These are phyloP conservation scores for Albugo candida DNA, from an alignment of 352 stramenopile genomes.

Conservation along the genomic window DNA sequence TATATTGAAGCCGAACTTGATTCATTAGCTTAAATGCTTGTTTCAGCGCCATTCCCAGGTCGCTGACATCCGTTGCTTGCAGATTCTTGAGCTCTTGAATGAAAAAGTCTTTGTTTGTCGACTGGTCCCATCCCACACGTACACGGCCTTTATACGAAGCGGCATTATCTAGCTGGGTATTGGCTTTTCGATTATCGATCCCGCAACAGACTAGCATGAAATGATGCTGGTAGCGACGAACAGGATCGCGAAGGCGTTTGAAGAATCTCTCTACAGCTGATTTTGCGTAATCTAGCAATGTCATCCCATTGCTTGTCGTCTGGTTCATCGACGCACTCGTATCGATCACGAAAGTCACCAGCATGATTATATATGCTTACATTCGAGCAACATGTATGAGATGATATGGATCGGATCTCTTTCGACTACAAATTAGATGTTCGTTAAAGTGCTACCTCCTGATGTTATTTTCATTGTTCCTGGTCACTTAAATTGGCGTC, in stretches of 20 bases:
- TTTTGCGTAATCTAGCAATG: slow-evolving; percentile 77
- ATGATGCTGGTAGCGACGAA: slow-evolving; percentile 69
- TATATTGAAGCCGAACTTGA: slow-evolving; percentile 73
- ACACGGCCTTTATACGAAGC: slow-evolving; percentile 20
- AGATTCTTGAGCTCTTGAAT: slow-evolving; percentile 70
- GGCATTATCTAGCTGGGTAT: slow-evolving; percentile 3
- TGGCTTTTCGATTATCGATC: slow-evolving; percentile 15
- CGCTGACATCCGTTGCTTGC: slow-evolving; percentile 53
- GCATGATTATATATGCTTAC: slow-evolving; percentile 17
- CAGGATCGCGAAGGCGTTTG: slow-evolving; percentile 68
- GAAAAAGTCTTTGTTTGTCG: slow-evolving; percentile 71
- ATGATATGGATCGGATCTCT: no score
- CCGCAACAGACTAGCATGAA: slow-evolving; percentile 78
- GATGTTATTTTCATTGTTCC: no score
- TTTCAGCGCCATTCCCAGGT: slow-evolving; percentile 44
- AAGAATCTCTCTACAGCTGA: slow-evolving; percentile 75
- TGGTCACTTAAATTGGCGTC: no score
- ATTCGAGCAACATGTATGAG: no score
- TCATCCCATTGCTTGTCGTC: slow-evolving; percentile 75
- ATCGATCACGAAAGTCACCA: slow-evolving; percentile 81
- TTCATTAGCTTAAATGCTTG: slow-evolving; percentile 80
- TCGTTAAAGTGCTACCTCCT: no score
- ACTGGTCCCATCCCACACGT: slow-evolving; percentile 70
- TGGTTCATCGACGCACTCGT: slow-evolving; percentile 83
- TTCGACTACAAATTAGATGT: no score